Percentiles rank a stretch among this genome's conserved stretches.
phyloP scores from a whole-genome alignment of 352 stramenopile genomes.

The Phytophthora niederhauseri region DNA sequence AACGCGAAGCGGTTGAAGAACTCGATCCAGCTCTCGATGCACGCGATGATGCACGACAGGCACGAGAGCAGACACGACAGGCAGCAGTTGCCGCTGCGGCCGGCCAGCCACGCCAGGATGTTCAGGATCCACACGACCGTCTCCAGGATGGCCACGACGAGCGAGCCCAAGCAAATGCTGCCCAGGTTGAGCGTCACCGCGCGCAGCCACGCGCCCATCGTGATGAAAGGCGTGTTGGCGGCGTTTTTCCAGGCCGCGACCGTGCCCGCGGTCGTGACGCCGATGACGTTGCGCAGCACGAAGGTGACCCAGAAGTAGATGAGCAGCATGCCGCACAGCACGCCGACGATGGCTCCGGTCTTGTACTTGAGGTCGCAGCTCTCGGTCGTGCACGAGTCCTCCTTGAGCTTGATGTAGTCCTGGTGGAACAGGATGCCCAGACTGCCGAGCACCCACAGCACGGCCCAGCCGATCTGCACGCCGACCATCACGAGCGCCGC shows the following conservation, averaged over 20 bases:
- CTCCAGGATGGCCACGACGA: conserved; percentile 93
- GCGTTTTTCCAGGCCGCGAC: conserved; percentile 92
- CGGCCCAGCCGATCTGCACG: conserved; percentile 85
- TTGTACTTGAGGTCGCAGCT: conserved; percentile 58
- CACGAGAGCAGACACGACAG: conserved; percentile 69
- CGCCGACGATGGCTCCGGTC: conserved; percentile 57
- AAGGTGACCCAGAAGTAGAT: conserved; percentile 93
- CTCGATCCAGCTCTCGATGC: conserved; percentile 85
- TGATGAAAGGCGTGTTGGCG: conserved; percentile 73
- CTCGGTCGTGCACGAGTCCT: conserved; percentile 49
- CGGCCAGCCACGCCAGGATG: conserved; percentile 65
- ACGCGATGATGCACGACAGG: conserved; percentile 78
- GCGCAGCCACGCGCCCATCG: conserved; percentile 74
- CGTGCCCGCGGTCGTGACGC: conserved; percentile 88
- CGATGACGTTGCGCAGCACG: conserved; percentile 91
- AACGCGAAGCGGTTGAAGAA: conserved; percentile 93
- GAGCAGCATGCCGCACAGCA: conserved; percentile 90
- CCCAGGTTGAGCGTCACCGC: conserved; percentile 91
- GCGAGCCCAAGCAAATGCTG: conserved; percentile 93
- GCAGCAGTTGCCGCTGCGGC: conserved; percentile 77
- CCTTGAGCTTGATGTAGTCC: conserved; percentile 62
- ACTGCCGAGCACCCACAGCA: conserved; percentile 86
- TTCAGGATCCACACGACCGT: conserved; percentile 72
- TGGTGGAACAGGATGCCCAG: conserved; percentile 85
- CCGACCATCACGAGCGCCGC: conserved; percentile 85